Base-by-base conservation (phyloP, 1,284 basidiomycete genomes). In the Schizopora paradoxa region DNA sequence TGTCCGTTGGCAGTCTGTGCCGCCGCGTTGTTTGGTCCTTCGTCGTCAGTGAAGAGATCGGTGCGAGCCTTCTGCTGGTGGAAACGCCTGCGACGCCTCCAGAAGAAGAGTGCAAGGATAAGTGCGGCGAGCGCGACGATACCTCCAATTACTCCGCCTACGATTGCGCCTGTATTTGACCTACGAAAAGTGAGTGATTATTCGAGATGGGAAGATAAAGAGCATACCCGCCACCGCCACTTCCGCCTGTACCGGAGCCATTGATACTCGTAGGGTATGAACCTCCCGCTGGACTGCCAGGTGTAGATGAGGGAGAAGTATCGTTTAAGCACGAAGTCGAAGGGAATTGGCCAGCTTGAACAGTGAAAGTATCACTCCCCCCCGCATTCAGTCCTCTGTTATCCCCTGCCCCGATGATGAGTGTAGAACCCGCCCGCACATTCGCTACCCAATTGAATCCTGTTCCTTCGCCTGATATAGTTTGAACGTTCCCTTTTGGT, bases 211-310 rank as follows among this genome's bases (percentile, higher is more conserved):
- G 34, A 23, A 25, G 26, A n/a, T n/a, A n/a, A n/a, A n/a, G n/a
- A n/a, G n/a, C n/a, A n/a, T 18, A n/a, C 10, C 56, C 51, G 26
- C 55, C 47, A n/a, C 56, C 51, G 19, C 55, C 49, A 33, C 45
- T 51, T 13, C 55, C 52, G 22, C 45, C 49, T 6, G 43, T 54
- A 29, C 53, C 52, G n/a, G 47, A 40, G 31, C 51, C 45, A 14
- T 28, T 36, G 27, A 68, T 65, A 38, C 68, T 73, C 0, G 84
- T 86, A 0, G 84, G 77, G 58, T 84, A 84, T 36, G 68, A 68
- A 0, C 83, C 84, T 28, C 86, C 86, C n/a, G 86, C 86, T 4
- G 86, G 83, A 41, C 66, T 68, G 0, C 82, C 86, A 6, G 81
- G 71, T 0, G 86, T 90, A 1, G 84, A 86, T 28, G 81, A 86